Percentiles rank a stretch among this genome's conserved stretches.
phyloP scores from a whole-genome alignment of 345 rosid species.

The Microcos paniculata region DNA sequence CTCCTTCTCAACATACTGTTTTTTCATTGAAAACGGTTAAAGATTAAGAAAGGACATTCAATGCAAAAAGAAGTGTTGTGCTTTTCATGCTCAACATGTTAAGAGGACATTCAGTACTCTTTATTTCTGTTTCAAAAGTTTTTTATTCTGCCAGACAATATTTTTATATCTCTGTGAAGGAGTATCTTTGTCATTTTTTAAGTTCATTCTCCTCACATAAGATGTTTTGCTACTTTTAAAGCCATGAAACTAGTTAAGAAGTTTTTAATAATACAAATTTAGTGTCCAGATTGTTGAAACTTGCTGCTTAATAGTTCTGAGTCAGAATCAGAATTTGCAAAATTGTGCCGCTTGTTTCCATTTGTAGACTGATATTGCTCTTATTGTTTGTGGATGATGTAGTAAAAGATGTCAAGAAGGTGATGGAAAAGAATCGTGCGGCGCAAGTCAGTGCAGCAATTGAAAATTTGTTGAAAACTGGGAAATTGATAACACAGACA shows the following conservation, averaged over 20 bases:
- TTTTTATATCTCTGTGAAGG: neutral
- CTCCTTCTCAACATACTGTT: neutral
- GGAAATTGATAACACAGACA: constrained; percentile 67
- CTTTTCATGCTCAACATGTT: neutral
- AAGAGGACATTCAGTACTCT: no score
- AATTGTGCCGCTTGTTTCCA: neutral
- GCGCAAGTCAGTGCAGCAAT: constrained; percentile 52
- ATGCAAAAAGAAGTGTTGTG: neutral
- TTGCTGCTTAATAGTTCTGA: neutral
- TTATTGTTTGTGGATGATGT: constrained; percentile 29
- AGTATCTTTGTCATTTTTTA: neutral
- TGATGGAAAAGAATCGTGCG: constrained; percentile 53
- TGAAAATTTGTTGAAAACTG: constrained; percentile 76
- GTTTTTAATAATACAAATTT: neutral
- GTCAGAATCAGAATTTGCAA: neutral
- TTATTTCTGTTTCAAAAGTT: neutral
- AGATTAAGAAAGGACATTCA: neutral
- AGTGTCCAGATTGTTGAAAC: neutral
- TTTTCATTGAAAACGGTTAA: neutral
- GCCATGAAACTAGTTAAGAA: neutral
- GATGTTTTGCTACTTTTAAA: neutral
- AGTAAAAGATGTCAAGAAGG: constrained; percentile 71
- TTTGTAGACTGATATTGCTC: neutral
- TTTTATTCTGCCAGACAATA: neutral
- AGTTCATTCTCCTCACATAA: neutral